Evolutionary conservation across 1,284 basidiomycete species (phyloP), one percentile per base, ranked within the genome.

Genomic region (Testicularia cyperi): DNA sequence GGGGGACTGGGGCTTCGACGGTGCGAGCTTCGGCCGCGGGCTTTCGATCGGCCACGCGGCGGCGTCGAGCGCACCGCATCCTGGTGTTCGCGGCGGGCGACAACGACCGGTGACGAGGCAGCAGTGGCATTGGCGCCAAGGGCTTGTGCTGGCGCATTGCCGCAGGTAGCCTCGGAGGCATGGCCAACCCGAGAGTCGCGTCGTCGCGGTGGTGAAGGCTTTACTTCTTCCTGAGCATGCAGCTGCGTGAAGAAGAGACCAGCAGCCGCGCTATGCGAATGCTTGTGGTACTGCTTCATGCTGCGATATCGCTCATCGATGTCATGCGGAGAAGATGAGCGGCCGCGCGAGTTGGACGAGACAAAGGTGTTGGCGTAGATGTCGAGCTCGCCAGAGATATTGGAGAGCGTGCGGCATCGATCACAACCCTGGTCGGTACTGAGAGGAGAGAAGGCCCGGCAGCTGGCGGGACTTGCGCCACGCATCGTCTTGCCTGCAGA

Each of bases 211-310:
- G n/a, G n/a, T n/a, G n/a, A n/a, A n/a, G n/a, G n/a, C n/a, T n/a
- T n/a, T n/a, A n/a, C n/a, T n/a, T n/a, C n/a, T 24, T 51, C 42
- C 12, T 41, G 52, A 31, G 42, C 49, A 28, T 43, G 27, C 42
- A 63, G 44, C 31, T 63, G 60, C 2, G 60, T 63, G 39, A 63
- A 63, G 46, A 44, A 53, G 35, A 67, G 55, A 12, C 61, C 56
- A 18, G 61, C 65, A 22, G 49, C 47, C 12, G 65, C 65, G 36
- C 61, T 64, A 53, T 67, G 65, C 29, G 65, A 64, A 45, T 67
- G 65, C 47, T 61, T 55, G 52, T 67, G 65, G 29, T 44, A 37
- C 29, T 62, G 58, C 52, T 38, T 56, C 44, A 56, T 46, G 40
- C 52, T 51, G 35, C 57, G 57, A 41, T 49, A 48, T 24, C 49